A percentile compares a stretch with the other conserved stretches of the same genome.
These are phyloP conservation scores for Colletotrichum liriopes DNA, from an alignment of 2,329 filamentous ascomycete genomes.

Conservation along the genomic window DNA sequence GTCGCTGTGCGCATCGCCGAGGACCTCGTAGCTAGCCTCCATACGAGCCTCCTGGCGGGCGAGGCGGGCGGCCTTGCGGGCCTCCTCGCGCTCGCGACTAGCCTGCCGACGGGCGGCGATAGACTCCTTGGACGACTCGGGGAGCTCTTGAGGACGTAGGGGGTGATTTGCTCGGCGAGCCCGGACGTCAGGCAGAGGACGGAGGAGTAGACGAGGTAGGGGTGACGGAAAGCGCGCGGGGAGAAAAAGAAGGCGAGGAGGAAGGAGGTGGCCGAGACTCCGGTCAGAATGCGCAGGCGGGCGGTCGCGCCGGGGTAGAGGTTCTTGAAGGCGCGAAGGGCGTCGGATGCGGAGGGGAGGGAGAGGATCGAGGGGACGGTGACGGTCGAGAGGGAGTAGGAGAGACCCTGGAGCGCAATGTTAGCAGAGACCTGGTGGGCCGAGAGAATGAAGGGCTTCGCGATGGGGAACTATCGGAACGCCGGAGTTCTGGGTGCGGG, in stretches of 20 bases:
- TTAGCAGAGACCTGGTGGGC: slow-evolving; percentile 8
- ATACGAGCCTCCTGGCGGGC: slow-evolving; percentile 61
- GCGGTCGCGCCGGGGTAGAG: slow-evolving; percentile 75
- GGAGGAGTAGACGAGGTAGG: slow-evolving; percentile 90
- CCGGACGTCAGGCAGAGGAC: slow-evolving; percentile 77
- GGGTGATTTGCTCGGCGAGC: slow-evolving; percentile 65
- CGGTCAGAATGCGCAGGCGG: slow-evolving; percentile 78
- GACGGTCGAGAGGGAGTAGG: slow-evolving; percentile 85
- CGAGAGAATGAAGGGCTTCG: not conserved
- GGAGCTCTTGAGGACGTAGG: slow-evolving; percentile 56
- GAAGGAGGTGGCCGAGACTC: slow-evolving; percentile 80
- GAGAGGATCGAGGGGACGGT: slow-evolving; percentile 85
- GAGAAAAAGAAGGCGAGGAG: slow-evolving; percentile 85
- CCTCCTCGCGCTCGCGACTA: slow-evolving; percentile 48
- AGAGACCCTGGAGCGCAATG: slow-evolving; percentile 78
- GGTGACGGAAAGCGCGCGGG: slow-evolving; percentile 82
- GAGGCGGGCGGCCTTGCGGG: slow-evolving; percentile 48
- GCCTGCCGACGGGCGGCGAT: slow-evolving; percentile 46
- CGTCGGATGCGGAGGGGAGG: slow-evolving; percentile 82
- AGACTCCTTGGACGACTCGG: slow-evolving; percentile 47
- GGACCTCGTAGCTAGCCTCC: slow-evolving; percentile 81
- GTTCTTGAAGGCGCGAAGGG: slow-evolving; percentile 79
- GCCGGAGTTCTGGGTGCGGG: slow-evolving; percentile 28
- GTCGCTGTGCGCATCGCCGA: slow-evolving; percentile 69
- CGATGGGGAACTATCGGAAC: not conserved